Base-by-base conservation (phyloP, 179 eudicot genomes). In the Silene noctiflora region DNA sequence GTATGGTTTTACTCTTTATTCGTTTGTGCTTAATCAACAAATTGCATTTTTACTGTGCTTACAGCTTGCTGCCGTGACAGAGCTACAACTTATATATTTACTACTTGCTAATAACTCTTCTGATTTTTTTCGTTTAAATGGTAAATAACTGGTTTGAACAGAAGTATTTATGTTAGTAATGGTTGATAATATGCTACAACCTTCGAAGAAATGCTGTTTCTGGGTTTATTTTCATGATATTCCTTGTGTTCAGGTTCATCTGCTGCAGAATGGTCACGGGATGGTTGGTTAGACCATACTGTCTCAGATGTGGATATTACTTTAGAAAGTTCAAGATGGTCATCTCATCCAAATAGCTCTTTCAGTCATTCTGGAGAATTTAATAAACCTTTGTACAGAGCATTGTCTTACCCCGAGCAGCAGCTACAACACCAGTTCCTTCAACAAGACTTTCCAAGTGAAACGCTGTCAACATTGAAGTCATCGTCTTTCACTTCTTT, bases 181-280 rank as follows among this genome's bases (percentile, higher is more conserved):
- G 56, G 12, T 24, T 25, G n/a, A 24, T 11, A 12, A 29, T 16
- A 22, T 63, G 6, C 8, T 20, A 44, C 56, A 39, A 44, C 8
- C 53, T 44, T 19, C 1, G 5, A 21, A 9, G 8, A 33, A 44
- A 67, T 21, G 4, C 20, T 14, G 1, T 21, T 69, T 62, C 7
- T 62, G n/a, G 56, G 39, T 16, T 12, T 56, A 0, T 66, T 56
- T 62, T 31, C 21, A 39, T 27, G 1, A 19, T 53, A 3, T 74
- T 6, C 17, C 4, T 64, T 67, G 35, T 31, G 76, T 78, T 76
- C 88, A 90, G 94, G 94, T 86, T 90, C 94, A 69, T 83, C 88
- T 62, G 90, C 86, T 63, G 86, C 94, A 14, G 94, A 90, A 12
- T 87, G 89, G 90, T 69, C 86, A 65, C 76, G 85, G 48, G 94